Conservation (phyloP, 225 moss, liverwort and hornwort genomes). For the Climacium dendroides region DNA sequence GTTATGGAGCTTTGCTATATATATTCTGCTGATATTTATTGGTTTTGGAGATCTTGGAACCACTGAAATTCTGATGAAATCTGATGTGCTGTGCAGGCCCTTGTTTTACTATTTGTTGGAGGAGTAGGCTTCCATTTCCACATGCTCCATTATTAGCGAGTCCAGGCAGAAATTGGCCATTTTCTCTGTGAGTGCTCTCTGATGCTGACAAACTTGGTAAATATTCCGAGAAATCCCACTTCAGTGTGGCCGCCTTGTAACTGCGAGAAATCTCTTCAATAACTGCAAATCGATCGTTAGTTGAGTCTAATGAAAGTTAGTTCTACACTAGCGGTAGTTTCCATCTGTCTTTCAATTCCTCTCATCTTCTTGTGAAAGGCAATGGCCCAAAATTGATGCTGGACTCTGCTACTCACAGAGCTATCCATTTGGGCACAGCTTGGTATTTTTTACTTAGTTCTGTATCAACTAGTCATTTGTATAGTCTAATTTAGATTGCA, state of each 20-base stretch:
- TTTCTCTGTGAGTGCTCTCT: neutral
- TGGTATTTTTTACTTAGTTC: neutral
- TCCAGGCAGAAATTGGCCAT: neutral
- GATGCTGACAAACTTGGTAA: neutral
- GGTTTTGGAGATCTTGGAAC: neutral
- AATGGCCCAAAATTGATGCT: neutral
- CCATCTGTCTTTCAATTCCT: neutral
- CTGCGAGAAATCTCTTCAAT: neutral
- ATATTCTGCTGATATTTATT: neutral
- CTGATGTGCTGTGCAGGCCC: slow-evolving; percentile 11
- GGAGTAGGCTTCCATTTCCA: slow-evolving; percentile 28
- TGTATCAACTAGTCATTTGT: neutral
- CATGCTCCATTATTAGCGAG: slow-evolving; percentile 2
- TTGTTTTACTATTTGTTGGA: slow-evolving; percentile 20
- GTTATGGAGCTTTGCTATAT: neutral
- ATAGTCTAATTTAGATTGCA: neutral
- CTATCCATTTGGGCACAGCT: neutral
- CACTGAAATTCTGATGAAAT: neutral
- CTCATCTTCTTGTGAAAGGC: neutral
- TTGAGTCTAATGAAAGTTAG: neutral
- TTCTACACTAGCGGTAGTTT: neutral
- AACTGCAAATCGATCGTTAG: neutral
- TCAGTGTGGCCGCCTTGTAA: neutral
- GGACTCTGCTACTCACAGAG: neutral
- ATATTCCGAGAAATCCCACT: neutral